Base-by-base conservation (phyloP, 2,329 filamentous ascomycete genomes). In the Lomentospora prolificans region DNA sequence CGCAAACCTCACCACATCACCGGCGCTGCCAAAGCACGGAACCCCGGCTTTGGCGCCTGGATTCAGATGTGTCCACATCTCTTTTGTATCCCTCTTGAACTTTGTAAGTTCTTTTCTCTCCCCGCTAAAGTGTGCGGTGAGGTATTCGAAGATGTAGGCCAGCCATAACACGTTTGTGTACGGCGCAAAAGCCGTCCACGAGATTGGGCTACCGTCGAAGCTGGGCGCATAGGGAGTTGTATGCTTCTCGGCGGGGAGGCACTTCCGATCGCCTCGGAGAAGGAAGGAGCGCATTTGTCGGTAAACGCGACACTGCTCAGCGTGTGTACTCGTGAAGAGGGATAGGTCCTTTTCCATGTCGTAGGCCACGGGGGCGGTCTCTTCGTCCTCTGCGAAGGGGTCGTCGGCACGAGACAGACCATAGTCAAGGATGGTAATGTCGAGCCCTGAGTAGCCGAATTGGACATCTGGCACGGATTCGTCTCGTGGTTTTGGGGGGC, bases 101-200 rank as follows among this genome's bases (percentile, higher is more conserved):
- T 60, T 58, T 3, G 62, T 63, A 10, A 82, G 63, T 19, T 77
- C 73, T 57, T 68, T 70, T 60, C 70, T 73, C 7, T 72, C 68
- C 4, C 79, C 79, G 9, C 61, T 59, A 60, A 80, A 83, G 58
- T 75, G 70, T 5, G 59, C 61, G 2, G 70, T 61, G 56, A 83
- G 66, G 64, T 82, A 83, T 33, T 72, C 68, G 61, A 83, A 83
- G 4, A 84, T 69, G 59, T 84, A 85, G 3, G 80, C 78, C 44
- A 86, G 72, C 82, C 82, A 86, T 17, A 86, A 68, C 1, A 85
- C 80, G 59, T 86, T 86, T 3, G 79, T 84, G 64, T 85, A 85
- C 1, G 82, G 80, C 27, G 73, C 73, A 60, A 79, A 76, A 1
- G 68, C 71, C 4, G 70, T 65, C 82, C 82, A 86, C 1, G 72